Conservation (phyloP, 1,284 basidiomycete species). For the Puccinia horiana region DNA sequence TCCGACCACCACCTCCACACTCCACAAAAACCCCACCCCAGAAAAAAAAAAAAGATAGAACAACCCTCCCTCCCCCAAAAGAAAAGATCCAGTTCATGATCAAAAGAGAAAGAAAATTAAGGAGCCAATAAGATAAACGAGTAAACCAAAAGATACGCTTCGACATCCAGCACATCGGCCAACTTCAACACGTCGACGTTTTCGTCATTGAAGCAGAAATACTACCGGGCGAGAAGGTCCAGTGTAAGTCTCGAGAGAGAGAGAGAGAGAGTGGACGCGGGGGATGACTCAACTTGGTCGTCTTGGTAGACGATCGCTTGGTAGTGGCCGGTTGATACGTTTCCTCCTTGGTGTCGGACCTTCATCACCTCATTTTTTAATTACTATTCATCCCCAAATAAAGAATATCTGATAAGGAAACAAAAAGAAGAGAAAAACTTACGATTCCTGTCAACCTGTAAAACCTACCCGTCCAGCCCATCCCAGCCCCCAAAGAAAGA, state of each 20-base stretch:
- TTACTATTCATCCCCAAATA: background rate
- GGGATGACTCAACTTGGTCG: slow-evolving; percentile 20
- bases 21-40: no score
- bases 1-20: no score
- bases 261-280: background rate
- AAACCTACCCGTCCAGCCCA: background rate
- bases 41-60: no score
- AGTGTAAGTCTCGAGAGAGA: background rate
- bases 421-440: background rate
- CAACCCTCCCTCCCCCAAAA: no score
- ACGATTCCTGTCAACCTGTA: slow-evolving; percentile 45
- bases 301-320: slow-evolving; percentile 46
- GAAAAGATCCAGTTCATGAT: no score
- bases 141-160: slow-evolving; percentile 47
- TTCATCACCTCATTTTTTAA: background rate
- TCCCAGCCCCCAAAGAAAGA: background rate
- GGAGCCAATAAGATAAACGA: slow-evolving; percentile 28
- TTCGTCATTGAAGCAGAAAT: slow-evolving; percentile 45
- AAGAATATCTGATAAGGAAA: background rate
- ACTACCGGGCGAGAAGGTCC: background rate
- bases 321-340: slow-evolving; percentile 44
- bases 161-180: slow-evolving; percentile 17
- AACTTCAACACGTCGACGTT: slow-evolving; percentile 21
- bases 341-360: slow-evolving; percentile 48
- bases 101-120: no score